Conservation (phyloP, 2,329 filamentous ascomycete genomes). For the Diaporthe nobilis region DNA sequence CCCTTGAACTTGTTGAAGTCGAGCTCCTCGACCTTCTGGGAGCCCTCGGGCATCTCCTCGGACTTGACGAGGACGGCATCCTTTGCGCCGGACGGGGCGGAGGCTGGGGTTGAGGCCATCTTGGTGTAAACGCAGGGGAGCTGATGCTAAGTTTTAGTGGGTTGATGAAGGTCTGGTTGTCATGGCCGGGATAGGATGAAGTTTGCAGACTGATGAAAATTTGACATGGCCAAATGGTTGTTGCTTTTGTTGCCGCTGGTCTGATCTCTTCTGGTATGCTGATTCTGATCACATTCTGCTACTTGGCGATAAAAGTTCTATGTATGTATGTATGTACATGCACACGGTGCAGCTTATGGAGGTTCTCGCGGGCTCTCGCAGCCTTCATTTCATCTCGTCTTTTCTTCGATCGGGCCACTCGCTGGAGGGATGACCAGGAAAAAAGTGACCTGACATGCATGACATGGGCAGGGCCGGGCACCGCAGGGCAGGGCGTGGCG, state of each 20-base stretch:
- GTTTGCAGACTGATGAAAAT: constrained; percentile 32
- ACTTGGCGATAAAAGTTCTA: background rate
- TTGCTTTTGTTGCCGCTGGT: background rate
- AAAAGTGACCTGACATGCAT: constrained; percentile 29
- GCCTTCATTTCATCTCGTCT: background rate
- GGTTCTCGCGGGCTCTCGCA: background rate
- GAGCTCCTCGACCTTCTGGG: constrained; percentile 88
- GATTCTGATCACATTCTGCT: constrained; percentile 9
- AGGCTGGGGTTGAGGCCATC: constrained; percentile 53
- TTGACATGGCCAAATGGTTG: constrained; percentile 23
- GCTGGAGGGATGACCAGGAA: background rate
- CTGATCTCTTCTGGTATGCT: background rate
- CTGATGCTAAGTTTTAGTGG: background rate
- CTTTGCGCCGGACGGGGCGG: constrained; percentile 74
- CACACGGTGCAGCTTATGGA: background rate
- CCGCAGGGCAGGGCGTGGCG: constrained; percentile 1
- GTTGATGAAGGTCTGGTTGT: background rate
- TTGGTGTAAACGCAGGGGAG: background rate
- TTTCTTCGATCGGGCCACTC: constrained; percentile 8
- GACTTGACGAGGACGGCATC: constrained; percentile 90
- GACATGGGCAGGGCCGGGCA: constrained; percentile 22
- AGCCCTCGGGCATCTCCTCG: constrained; percentile 81
- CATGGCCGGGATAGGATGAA: constrained; percentile 6
- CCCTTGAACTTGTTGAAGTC: constrained; percentile 89
- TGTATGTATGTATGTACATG: background rate